A percentile compares a stretch with the other conserved stretches of the same genome.
Evolutionary conservation across 2,329 filamentous ascomycete species (phyloP).

Genomic region (Whalleya microplaca): DNA sequence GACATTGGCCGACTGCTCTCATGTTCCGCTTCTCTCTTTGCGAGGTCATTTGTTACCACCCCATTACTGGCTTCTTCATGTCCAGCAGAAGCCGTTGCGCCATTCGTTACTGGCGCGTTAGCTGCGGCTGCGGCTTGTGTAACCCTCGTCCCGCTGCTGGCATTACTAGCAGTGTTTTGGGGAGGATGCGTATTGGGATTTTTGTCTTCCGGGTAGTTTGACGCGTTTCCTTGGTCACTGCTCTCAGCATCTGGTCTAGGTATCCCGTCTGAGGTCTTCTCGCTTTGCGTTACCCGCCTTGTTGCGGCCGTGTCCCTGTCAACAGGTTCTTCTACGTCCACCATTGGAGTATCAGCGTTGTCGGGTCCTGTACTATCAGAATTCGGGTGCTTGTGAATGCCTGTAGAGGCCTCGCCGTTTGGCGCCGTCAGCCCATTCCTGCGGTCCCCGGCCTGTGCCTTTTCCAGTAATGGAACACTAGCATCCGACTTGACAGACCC

Average conservation of each 20-base stretch:
- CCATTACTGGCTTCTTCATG: constrained; percentile 25
- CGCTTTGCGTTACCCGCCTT: constrained; percentile 26
- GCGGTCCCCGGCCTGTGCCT: constrained; percentile 20
- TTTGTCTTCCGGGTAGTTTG: constrained; percentile 1
- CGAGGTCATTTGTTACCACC: constrained; percentile 16
- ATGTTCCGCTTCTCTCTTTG: constrained; percentile 19
- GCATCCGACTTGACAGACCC: constrained; percentile 29
- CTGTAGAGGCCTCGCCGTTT: constrained; percentile 27
- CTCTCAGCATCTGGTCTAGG: constrained; percentile 1
- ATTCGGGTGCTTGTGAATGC: constrained; percentile 10
- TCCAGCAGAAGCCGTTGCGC: constrained; percentile 7
- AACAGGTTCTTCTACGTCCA: constrained; percentile 26
- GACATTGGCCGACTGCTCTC: constrained; percentile 31
- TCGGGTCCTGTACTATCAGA: constrained; percentile 13
- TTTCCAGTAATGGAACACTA: constrained; percentile 26
- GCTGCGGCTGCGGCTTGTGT: constrained; percentile 1
- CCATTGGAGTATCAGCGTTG: constrained; percentile 35
- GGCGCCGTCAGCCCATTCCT: constrained; percentile 22
- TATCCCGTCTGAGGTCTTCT: constrained; percentile 11
- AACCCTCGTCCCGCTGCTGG: constrained; percentile 10
- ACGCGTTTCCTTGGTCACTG: constrained; percentile 1
- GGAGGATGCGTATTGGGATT: constrained; percentile 1
- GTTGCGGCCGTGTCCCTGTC: constrained; percentile 24
- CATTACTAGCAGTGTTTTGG: constrained; percentile 9
- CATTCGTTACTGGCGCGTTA: constrained; percentile 19